Base-by-base conservation (phyloP, 257 asterid species). In the Solanum gandarillasii region DNA sequence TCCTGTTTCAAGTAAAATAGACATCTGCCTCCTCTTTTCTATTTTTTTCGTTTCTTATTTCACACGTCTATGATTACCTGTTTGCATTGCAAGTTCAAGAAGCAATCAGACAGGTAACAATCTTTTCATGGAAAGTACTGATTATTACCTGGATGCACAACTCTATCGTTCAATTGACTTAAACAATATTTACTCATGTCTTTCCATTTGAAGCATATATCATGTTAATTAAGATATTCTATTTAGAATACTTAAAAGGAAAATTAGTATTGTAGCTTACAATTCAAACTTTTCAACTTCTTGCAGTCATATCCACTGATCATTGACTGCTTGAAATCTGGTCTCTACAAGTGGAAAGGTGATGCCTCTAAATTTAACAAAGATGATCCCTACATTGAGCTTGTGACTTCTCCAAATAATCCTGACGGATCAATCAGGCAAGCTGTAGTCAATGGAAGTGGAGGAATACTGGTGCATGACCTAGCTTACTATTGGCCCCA, bases 401-500 rank as follows among this genome's bases (percentile, higher is more conserved):
- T 97, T 27, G 98, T 97, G 83, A 95, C 98, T 5, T 95, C 96
- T 43, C 98, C 99, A 23, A 97, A 95, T 92, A 97, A 97, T 87
- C 99, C 99, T 4, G 99, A 97, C 41, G 99, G 99, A 52, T 88
- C 92, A 14, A 86, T 91, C 18, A 95, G 99, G 82, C 89, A 90
- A 74, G 90, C 96, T 2, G 95, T 95, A 81, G 98, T 97, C 46
- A 94, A 95, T 79, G 90, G 91, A 36, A 78, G 88, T 14, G 88
- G 88, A 76, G 84, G 84, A 43, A 89, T 91, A 58, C 85, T 97
- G 41, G 90, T 97, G 58, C 98, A 97, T 74, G 99, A 97, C 88
- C 87, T 95, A 7, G 99, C 98, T 16, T 97, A 97, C 91, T 95
- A 95, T 88, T 97, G 99, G 99, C 99, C 99, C 2, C 98, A 97